Evolutionary conservation across 2,329 filamentous ascomycete genomes (phyloP), one percentile per base, ranked within the genome.

Genomic region (Trichoderma koningii): DNA sequence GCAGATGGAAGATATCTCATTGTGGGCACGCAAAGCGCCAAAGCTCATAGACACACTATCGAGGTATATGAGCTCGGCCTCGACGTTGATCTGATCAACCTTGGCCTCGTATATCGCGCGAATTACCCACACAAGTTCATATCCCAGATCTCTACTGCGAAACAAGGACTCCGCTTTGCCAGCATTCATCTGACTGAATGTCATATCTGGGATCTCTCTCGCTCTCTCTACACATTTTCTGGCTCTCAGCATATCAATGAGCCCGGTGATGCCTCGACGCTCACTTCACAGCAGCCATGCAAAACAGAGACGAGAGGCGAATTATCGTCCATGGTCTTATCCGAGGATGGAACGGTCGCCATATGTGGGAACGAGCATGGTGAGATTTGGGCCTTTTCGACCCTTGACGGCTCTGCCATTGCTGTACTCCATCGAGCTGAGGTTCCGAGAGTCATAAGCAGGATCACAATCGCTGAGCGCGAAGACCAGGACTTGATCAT

Each of bases 361-460:
- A 57, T 64, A 38, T 64, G 62, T 28, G 62, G 62, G 15, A 50
- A 19, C 44, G 62, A 56, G 30, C 28, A 59, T 14, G 62, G 62
- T 14, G 45, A 51, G 21, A 21, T 64, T 12, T 30, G 38, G 21
- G 10, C 28, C 9, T 52, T 59, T 38, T 47, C 53, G 15, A 44
- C 62, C 23, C 10, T 30, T 19, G 53, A 59, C 9, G 62, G 62
- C 17, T 57, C 62, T 14, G 44, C 51, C 9, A 50, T 64, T 19
- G 34, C 28, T 10, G 17, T 51, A 17, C 28, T 64, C 14, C 42
- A 59, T 38, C 28, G 12, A 26, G 34, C 30, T 59, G 34, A 3
- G 5, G 21, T 41, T 15, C 28, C 45, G 26, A 41, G 41, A 34
- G 19, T 14, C n/a, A 21, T 64, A 19, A 42, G 19, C 23, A 42